phyloP scores from a whole-genome alignment of 169 alveolate genomes.

The Cryptosporidium andersoni region DNA sequence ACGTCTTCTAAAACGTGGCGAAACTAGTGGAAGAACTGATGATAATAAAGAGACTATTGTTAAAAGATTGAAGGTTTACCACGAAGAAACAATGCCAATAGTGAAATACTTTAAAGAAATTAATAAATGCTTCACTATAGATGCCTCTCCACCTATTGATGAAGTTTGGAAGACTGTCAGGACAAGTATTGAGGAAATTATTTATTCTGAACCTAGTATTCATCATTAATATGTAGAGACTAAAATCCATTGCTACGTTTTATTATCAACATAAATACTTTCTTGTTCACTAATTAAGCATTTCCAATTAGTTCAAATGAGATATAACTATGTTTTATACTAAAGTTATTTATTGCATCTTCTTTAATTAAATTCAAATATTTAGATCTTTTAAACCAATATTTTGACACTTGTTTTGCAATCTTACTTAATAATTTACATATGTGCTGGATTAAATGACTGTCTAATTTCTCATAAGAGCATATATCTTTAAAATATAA shows the following conservation, averaged over 20 bases:
- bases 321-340: too few species aligned
- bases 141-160: conserved; percentile 81
- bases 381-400: too few species aligned
- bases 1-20: conserved; percentile 83
- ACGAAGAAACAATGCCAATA: conserved; percentile 91
- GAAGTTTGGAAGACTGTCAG: conserved; percentile 80
- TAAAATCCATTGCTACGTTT: too few species aligned
- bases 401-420: not conserved
- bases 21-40: conserved; percentile 93
- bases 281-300: too few species aligned
- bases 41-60: conserved; percentile 91
- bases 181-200: not conserved
- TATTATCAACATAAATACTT: too few species aligned
- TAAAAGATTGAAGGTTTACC: conserved; percentile 91
- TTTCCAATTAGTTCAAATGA: too few species aligned
- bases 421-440: not conserved
- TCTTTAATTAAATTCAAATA: too few species aligned
- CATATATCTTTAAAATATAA: conserved; percentile 33
- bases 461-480: not conserved
- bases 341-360: too few species aligned
- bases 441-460: not conserved
- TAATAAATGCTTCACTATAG: conserved; percentile 81
- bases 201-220: too few species aligned
- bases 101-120: conserved; percentile 81
- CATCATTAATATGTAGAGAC: too few species aligned